Evolutionary conservation across 176 grass and related monocot species (phyloP).

Genomic region (Ensete glaucum): DNA sequence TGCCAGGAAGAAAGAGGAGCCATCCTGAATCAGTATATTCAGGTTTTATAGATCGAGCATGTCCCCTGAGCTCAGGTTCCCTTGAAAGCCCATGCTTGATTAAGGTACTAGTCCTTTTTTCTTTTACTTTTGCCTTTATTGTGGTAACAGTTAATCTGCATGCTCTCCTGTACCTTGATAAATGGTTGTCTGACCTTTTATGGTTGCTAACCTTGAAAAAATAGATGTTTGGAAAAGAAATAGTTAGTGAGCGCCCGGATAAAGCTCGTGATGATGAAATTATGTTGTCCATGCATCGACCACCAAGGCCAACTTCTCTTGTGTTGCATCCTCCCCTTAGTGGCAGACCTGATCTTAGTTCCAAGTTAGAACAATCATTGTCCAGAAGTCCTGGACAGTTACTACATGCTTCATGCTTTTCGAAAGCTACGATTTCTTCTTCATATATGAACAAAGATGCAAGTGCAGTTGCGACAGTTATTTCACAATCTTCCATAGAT

Average conservation of each 20-base stretch:
- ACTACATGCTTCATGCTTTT: background rate
- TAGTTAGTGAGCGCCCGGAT: background rate
- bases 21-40: conserved; percentile 5
- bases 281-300: conserved; percentile 8
- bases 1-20: conserved; percentile 18
- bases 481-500: conserved; percentile 14
- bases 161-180: background rate
- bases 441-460: conserved; percentile 4
- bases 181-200: background rate
- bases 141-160: background rate
- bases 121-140: background rate
- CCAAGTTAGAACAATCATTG: background rate
- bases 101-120: background rate
- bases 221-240: conserved; percentile 16
- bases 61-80: conserved; percentile 7
- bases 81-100: conserved; percentile 5
- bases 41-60: conserved; percentile 8
- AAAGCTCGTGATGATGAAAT: conserved; percentile 2
- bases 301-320: background rate
- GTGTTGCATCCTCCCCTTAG: background rate
- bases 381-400: background rate
- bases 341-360: background rate
- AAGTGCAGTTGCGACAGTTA: conserved; percentile 1
- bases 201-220: background rate
- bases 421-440: conserved; percentile 2